Evolutionary conservation across 306 rosid species (phyloP), one percentile per base, ranked within the genome.

Genomic region (Citrullus colocynthis): DNA sequence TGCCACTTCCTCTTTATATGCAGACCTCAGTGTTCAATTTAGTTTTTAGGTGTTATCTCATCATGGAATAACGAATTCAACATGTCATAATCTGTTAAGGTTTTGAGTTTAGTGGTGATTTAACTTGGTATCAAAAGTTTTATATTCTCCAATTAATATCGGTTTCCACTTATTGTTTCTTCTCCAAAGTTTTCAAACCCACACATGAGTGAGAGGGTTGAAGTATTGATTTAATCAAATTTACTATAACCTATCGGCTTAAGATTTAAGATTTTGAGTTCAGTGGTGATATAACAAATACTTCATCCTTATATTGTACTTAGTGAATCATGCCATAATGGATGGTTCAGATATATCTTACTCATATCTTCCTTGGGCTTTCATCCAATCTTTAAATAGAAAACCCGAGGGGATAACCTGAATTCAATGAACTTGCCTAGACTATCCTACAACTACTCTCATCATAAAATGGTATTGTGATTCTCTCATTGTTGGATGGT

Each of bases 401-500:
- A 28, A 7, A 28, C 66, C 39, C 0, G 41, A 28, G 42, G 2
- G 13, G 72, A 64, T 34, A 64, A 64, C 21, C 18, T 16, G 7
- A 36, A 64, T 64, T 64, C 72, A 34, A 64, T 6, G 24, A 32
- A 13, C 67, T 61, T 28, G 37, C 63, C 21, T 58, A 20, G 69
- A 5, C 6, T 62, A 32, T 30, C 20, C 1, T 62, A 61, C 15
- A 30, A 28, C 66, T 21, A 48, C 5, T 8, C 13, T 17, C 12
- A 9, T 61, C 2, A 30, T 39, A 28, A 28, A 48, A 11, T 1
- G n/a, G 4, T 12, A 2, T 28, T 3, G 20, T 28, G 58, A 58
- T 80, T 61, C 83, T 74, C 44, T 75, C 64, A n/a, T 58, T 44
- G 49, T 54, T 21, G 70, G 62, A 69, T 78, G 63, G 56, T 75